Evolutionary conservation across 257 asterid species (phyloP).

Genomic region (Avicennia marina): DNA sequence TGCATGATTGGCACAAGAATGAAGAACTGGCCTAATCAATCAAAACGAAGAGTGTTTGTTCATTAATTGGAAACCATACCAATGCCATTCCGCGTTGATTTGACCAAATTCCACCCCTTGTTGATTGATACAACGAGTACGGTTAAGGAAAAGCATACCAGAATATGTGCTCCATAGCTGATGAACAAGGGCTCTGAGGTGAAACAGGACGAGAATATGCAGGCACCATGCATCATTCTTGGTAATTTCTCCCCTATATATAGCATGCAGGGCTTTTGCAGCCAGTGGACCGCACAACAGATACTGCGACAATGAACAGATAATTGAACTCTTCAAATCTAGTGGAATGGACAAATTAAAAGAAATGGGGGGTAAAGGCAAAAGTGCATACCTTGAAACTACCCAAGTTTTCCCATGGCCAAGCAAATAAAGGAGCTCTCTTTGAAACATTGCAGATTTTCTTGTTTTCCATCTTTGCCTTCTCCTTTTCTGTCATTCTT

Average conservation of each 20-base stretch:
- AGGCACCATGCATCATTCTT: constrained; percentile 49
- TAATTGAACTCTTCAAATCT: no score
- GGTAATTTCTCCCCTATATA: constrained; percentile 30
- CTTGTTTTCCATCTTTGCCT: constrained; percentile 29
- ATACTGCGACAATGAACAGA: constrained; percentile 53
- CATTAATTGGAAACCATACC: constrained; percentile 48
- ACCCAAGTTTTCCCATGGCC: constrained; percentile 86
- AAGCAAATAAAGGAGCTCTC: constrained; percentile 59
- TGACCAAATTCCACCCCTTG: constrained; percentile 68
- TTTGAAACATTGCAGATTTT: constrained; percentile 18
- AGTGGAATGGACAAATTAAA: no score
- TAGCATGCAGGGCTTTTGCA: constrained; percentile 47
- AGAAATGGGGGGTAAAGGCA: neutral
- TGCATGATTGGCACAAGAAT: constrained; percentile 9
- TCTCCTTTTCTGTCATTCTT: no score
- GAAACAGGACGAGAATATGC: constrained; percentile 59
- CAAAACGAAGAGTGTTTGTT: neutral
- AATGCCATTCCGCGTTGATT: constrained; percentile 87
- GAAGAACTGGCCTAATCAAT: constrained; percentile 2
- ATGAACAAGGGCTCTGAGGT: constrained; percentile 56
- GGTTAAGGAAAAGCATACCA: constrained; percentile 52
- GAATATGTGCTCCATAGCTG: constrained; percentile 60
- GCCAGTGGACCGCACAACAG: constrained; percentile 63
- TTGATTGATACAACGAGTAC: constrained; percentile 43
- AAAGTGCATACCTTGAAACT: constrained; percentile 54